These are phyloP conservation scores for Aspergillus pseudoglaucus DNA, from an alignment of 2,329 filamentous ascomycete genomes.

Conservation along the genomic window DNA sequence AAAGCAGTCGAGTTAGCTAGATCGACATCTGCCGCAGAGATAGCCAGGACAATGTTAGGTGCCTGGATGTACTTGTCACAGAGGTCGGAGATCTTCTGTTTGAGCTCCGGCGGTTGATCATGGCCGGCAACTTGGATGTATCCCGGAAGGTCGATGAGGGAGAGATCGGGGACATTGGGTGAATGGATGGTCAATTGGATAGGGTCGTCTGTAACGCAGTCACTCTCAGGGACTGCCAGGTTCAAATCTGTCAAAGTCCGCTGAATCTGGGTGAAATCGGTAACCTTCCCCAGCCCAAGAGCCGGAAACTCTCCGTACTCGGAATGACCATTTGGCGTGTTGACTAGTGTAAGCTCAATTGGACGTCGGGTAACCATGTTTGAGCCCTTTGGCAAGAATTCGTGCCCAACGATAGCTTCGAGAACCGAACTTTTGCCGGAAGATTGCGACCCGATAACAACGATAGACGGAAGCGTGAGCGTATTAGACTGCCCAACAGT, in stretches of 20 bases:
- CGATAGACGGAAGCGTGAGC: slow-evolving; percentile 86
- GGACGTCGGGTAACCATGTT: slow-evolving; percentile 98
- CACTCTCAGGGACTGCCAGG: slow-evolving; percentile 76
- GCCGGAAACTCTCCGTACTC: slow-evolving; percentile 98
- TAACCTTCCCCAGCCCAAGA: slow-evolving; percentile 79
- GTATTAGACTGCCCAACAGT: slow-evolving; percentile 86
- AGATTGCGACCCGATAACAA: slow-evolving; percentile 98
- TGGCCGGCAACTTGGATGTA: slow-evolving; percentile 94
- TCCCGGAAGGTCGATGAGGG: slow-evolving; percentile 89
- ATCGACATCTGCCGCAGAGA: slow-evolving; percentile 96
- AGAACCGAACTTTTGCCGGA: slow-evolving; percentile 97
- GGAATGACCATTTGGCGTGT: slow-evolving; percentile 76
- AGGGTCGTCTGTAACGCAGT: slow-evolving; percentile 94
- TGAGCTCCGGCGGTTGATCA: slow-evolving; percentile 83
- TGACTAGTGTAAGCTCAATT: slow-evolving; percentile 92
- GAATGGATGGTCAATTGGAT: slow-evolving; percentile 96
- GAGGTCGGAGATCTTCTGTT: slow-evolving; percentile 90
- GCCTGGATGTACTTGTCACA: slow-evolving; percentile 98
- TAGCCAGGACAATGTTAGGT: slow-evolving; percentile 93
- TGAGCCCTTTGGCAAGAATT: slow-evolving; percentile 93
- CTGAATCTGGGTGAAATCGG: slow-evolving; percentile 77
- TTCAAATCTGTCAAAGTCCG: slow-evolving; percentile 93
- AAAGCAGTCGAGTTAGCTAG: slow-evolving; percentile 92
- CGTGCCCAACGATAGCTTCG: slow-evolving; percentile 94
- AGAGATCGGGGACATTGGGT: slow-evolving; percentile 88